A percentile compares a stretch with the other conserved stretches of the same genome.
Conservation (phyloP, 2,329 filamentous ascomycete species). For the Stemphylium vesicarium region DNA sequence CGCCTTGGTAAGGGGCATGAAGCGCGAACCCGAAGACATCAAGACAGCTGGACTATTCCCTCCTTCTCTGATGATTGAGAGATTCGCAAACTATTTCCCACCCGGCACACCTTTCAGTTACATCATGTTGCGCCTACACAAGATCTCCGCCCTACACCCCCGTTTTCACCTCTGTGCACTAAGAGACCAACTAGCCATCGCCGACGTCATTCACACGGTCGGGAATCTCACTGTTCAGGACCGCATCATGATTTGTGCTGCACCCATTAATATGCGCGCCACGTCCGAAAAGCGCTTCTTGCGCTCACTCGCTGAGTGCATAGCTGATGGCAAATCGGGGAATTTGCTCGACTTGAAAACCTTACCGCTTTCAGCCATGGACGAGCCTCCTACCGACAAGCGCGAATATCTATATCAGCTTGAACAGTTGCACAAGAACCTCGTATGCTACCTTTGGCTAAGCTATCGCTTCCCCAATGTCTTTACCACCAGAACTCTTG, state of each 20-base stretch:
- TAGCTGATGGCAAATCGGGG: slow-evolving; percentile 71
- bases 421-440: slow-evolving; percentile 78
- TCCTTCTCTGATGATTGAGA: slow-evolving; percentile 71
- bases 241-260: slow-evolving; percentile 74
- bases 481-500: slow-evolving; percentile 76
- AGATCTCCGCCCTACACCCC: slow-evolving; percentile 67
- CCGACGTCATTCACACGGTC: slow-evolving; percentile 76
- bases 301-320: slow-evolving; percentile 69
- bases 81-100: slow-evolving; percentile 83
- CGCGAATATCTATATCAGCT: slow-evolving; percentile 69
- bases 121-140: slow-evolving; percentile 76
- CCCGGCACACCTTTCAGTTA: slow-evolving; percentile 81
- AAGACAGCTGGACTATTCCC: slow-evolving; percentile 75
- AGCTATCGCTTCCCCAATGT: slow-evolving; percentile 86
- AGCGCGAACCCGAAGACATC: slow-evolving; percentile 68
- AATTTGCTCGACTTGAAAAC: slow-evolving; percentile 73
- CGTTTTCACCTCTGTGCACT: slow-evolving; percentile 75
- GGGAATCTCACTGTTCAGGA: slow-evolving; percentile 72
- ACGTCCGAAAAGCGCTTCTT: slow-evolving; percentile 57
- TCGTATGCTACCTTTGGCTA: slow-evolving; percentile 91
- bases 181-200: slow-evolving; percentile 67
- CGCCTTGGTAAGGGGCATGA: slow-evolving; percentile 68
- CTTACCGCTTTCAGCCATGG: slow-evolving; percentile 76
- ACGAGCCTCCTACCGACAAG: slow-evolving; percentile 56
- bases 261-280: slow-evolving; percentile 69